Percentiles rank a stretch among this genome's conserved stretches.
phyloP scores from a whole-genome alignment of 306 rosid genomes.

The Acacia melanoxylon region DNA sequence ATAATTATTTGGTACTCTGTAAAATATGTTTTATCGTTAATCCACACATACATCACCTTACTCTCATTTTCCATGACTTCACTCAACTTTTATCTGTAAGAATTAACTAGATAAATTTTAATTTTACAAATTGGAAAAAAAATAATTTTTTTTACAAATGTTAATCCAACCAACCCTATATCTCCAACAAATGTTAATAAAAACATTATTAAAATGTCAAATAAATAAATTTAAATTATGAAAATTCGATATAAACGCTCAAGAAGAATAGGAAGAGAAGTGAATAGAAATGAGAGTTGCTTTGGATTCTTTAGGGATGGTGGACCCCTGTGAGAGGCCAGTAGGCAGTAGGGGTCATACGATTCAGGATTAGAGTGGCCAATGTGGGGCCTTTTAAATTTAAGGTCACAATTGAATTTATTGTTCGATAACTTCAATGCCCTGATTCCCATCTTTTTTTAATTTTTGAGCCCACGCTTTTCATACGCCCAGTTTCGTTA shows the following conservation, averaged over 20 bases:
- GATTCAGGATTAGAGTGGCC: neutral
- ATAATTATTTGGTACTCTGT: no score
- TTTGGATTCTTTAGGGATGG: neutral
- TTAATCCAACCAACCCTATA: no score
- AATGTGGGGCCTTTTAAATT: neutral
- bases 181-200: no score
- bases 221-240: no score
- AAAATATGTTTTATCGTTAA: no score
- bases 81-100: no score
- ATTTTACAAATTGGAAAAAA: no score
- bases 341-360: neutral
- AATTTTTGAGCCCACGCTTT: neutral
- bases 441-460: neutral
- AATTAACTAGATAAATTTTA: no score
- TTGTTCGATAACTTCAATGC: neutral
- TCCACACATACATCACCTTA: fast-evolving
- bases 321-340: neutral
- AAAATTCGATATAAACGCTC: no score
- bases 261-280: neutral
- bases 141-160: no score
- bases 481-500: neutral
- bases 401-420: neutral
- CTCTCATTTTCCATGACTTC: no score
- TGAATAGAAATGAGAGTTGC: neutral
- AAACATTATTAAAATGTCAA: no score